Percentiles rank a stretch among this genome's conserved stretches.
Conservation (phyloP, 2,329 filamentous ascomycete genomes). For the Clathrospora elynae region DNA sequence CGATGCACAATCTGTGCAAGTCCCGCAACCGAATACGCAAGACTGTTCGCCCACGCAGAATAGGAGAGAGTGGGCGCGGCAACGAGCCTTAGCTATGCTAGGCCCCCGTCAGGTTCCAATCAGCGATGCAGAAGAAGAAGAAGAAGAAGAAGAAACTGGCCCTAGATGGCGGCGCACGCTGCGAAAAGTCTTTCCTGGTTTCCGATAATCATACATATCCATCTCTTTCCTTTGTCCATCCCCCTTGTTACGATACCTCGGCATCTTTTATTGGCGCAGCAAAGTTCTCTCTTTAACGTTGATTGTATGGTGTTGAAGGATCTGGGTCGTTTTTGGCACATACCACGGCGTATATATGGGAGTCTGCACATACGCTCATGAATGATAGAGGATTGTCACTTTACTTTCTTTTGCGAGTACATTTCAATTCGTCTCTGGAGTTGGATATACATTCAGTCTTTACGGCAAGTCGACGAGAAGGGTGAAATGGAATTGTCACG, state of each 20-base stretch:
- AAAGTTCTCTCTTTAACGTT: slow-evolving; percentile 2
- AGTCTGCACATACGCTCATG: too few relatives aligned
- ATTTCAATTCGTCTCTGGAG: too few relatives aligned
- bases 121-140: slow-evolving; percentile 32
- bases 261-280: slow-evolving; percentile 8
- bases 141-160: slow-evolving; percentile 20
- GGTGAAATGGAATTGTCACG: too few relatives aligned
- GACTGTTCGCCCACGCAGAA: slow-evolving; percentile 30
- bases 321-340: too few relatives aligned
- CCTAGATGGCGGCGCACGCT: slow-evolving; percentile 38
- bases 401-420: too few relatives aligned
- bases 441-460: too few relatives aligned
- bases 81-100: slow-evolving; percentile 52
- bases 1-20: not conserved
- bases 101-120: slow-evolving; percentile 37
- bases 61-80: slow-evolving; percentile 53
- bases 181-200: slow-evolving; percentile 44
- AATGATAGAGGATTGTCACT: too few relatives aligned
- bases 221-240: not conserved
- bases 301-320: too few relatives aligned
- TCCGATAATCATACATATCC: slow-evolving; percentile 20
- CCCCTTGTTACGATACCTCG: slow-evolving; percentile 1
- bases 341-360: too few relatives aligned
- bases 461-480: too few relatives aligned
- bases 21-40: slow-evolving; percentile 7